Evolutionary conservation across 352 stramenopile species (phyloP).

Genomic region (Globisporangium solare): DNA sequence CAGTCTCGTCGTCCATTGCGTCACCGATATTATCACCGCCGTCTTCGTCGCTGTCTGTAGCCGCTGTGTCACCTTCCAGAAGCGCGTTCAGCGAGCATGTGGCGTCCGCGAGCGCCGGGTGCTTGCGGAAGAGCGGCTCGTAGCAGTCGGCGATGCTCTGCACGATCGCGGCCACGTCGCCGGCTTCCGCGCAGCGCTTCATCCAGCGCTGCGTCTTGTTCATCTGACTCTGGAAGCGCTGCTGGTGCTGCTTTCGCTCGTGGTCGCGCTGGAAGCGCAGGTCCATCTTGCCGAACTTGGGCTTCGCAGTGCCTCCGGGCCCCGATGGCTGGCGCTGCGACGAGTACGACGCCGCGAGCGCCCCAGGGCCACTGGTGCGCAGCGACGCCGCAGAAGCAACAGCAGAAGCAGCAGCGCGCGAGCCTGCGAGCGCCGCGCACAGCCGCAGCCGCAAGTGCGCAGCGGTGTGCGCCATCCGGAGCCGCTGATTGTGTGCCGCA

Average conservation of each 20-base stretch:
- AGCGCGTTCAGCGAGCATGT: constrained; percentile 5
- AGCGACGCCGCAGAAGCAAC: too few relatives aligned
- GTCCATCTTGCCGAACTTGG: constrained; percentile 2
- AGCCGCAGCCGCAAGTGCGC: constrained; percentile 11
- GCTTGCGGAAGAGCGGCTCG: constrained; percentile 10
- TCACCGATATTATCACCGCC: background rate
- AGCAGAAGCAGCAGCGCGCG: too few relatives aligned
- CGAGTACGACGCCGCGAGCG: too few relatives aligned
- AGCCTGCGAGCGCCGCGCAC: background rate
- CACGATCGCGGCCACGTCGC: constrained; percentile 9
- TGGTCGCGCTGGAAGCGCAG: constrained; percentile 12
- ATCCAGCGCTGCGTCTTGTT: constrained; percentile 9
- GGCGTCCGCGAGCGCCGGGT: constrained; percentile 5
- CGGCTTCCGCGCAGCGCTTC: background rate
- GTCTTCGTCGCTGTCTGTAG: background rate
- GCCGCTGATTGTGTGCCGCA: too few relatives aligned
- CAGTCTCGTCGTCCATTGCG: background rate
- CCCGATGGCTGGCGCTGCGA: too few relatives aligned
- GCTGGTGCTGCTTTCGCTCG: background rate
- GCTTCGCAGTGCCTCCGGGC: too few relatives aligned
- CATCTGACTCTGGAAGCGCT: background rate
- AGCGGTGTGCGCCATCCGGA: background rate
- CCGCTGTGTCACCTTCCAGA: background rate
- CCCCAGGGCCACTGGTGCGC: too few relatives aligned
- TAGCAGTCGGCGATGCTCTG: constrained; percentile 15